phyloP scores from a whole-genome alignment of 108 stramenopile species.

The Cyclotella sp. region DNA sequence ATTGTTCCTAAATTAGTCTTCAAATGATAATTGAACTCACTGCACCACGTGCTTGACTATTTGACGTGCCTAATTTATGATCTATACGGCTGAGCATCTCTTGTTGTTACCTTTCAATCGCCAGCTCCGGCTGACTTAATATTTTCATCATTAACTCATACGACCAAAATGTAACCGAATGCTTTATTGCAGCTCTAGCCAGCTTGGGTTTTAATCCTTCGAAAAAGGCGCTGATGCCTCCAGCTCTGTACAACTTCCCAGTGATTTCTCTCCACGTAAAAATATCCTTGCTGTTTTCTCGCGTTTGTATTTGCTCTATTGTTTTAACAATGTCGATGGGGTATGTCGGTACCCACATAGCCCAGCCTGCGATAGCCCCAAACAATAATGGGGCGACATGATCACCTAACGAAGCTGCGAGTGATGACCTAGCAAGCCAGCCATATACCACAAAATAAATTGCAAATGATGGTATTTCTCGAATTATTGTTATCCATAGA shows the following conservation, averaged over 20 bases:
- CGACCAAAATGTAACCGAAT: conserved; percentile 65
- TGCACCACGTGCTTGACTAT: too few species aligned
- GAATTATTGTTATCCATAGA: too few species aligned
- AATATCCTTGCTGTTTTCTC: conserved; percentile 19
- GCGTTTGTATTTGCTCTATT: conserved; percentile 49
- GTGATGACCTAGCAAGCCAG: too few species aligned
- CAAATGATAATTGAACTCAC: background rate
- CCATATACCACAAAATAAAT: too few species aligned
- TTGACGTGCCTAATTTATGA: too few species aligned
- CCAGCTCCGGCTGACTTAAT: conserved; percentile 1
- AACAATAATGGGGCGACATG: conserved; percentile 57
- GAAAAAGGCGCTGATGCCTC: conserved; percentile 56
- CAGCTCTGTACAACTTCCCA: conserved; percentile 51
- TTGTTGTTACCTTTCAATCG: background rate
- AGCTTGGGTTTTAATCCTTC: conserved; percentile 66
- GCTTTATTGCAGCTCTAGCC: conserved; percentile 67
- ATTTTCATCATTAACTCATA: conserved; percentile 45
- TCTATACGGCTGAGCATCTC: too few species aligned
- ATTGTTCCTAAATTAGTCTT: conserved; percentile 54
- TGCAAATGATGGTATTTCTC: too few species aligned
- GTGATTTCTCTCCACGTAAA: conserved; percentile 41
- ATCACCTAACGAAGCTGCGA: too few species aligned
- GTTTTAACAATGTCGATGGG: conserved; percentile 79
- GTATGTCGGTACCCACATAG: conserved; percentile 70
- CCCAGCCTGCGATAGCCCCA: conserved; percentile 61